Conservation (phyloP, 768 basidiomycete species). For the Lactifluus echinatus region DNA sequence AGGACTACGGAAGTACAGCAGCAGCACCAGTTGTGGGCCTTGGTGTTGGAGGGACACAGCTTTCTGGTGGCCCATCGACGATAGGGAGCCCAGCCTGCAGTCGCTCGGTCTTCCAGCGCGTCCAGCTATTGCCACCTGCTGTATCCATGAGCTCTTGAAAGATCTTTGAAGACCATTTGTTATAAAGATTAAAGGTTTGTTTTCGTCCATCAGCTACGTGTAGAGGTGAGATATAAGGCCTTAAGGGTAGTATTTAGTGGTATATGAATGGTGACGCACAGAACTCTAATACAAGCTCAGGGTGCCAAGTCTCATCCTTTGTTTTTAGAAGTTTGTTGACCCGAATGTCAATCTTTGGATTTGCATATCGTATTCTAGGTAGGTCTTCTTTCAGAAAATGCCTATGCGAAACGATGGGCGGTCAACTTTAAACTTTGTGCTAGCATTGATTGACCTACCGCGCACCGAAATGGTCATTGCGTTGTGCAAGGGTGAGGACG, state of each 20-base stretch:
- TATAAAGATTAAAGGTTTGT: constrained; percentile 44
- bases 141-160: constrained; percentile 61
- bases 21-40: constrained; percentile 18
- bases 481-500: constrained; percentile 46
- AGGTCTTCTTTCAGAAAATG: constrained; percentile 77
- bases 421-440: background rate
- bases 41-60: background rate
- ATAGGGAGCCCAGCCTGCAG: constrained; percentile 40
- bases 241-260: background rate
- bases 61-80: constrained; percentile 24
- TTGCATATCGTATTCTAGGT: constrained; percentile 68
- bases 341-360: constrained; percentile 55
- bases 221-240: background rate
- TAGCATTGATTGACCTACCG: constrained; percentile 36
- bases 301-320: constrained; percentile 46
- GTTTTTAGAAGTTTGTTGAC: constrained; percentile 49
- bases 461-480: constrained; percentile 69
- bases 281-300: constrained; percentile 53
- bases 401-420: constrained; percentile 30
- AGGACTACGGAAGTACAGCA: constrained; percentile 18
- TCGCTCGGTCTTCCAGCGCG: constrained; percentile 42
- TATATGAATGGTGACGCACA: constrained; percentile 41
- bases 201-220: constrained; percentile 42
- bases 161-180: constrained; percentile 63
- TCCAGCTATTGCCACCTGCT: constrained; percentile 54